These are phyloP conservation scores for Russula foetens DNA, from an alignment of 768 basidiomycete species.

Conservation along the genomic window DNA sequence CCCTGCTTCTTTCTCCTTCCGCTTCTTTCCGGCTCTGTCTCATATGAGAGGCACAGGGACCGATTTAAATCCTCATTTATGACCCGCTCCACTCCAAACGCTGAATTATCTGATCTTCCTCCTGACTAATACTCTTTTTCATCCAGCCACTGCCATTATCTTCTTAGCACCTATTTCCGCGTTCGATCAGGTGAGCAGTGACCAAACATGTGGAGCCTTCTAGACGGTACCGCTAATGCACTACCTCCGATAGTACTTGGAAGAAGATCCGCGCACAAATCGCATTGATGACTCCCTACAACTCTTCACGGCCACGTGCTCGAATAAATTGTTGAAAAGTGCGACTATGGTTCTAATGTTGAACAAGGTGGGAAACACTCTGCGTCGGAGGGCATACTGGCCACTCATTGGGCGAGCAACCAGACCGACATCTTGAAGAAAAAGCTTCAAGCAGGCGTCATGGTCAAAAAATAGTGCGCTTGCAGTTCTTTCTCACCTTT, in stretches of 20 bases:
- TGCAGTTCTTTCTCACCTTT: background rate
- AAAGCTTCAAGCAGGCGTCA: slow-evolving; percentile 63
- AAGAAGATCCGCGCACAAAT: slow-evolving; percentile 81
- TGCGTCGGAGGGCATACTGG: slow-evolving; percentile 28
- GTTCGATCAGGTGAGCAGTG: slow-evolving; percentile 62
- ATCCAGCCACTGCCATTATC: slow-evolving; percentile 70
- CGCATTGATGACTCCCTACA: slow-evolving; percentile 86
- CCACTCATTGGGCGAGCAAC: slow-evolving; percentile 32
- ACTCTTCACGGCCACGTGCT: slow-evolving; percentile 79
- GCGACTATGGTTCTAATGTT: slow-evolving; percentile 43
- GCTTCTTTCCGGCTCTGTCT: slow-evolving; percentile 35
- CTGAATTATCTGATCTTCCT: background rate
- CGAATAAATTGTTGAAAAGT: slow-evolving; percentile 69
- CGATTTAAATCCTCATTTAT: background rate
- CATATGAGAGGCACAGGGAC: background rate
- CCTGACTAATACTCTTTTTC: slow-evolving; percentile 6
- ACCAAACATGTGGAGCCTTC: background rate
- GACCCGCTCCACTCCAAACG: background rate
- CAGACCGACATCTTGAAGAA: slow-evolving; percentile 71
- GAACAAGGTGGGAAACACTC: slow-evolving; percentile 55
- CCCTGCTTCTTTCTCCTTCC: slow-evolving; percentile 62
- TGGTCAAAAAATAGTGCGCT: slow-evolving; percentile 75
- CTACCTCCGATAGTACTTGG: slow-evolving; percentile 51
- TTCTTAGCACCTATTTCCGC: slow-evolving; percentile 83
- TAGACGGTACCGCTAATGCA: slow-evolving; percentile 27